phyloP scores from a whole-genome alignment of 2,329 filamentous ascomycete species.

The Venturia pyrina region DNA sequence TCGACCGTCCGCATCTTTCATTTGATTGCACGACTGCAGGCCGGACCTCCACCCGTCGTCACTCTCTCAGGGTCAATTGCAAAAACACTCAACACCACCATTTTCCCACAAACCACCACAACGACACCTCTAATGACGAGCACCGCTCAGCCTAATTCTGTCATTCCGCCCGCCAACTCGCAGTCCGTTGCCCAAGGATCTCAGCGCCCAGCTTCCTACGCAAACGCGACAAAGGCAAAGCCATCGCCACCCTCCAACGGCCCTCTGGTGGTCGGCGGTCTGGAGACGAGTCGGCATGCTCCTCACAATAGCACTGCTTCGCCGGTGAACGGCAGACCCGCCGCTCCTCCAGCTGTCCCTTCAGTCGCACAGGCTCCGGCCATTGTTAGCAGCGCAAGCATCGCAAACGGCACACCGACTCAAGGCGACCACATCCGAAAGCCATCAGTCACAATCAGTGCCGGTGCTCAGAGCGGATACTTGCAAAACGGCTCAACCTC shows the following conservation, averaged over 20 bases:
- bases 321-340: constrained; percentile 75
- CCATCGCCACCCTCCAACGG: constrained; percentile 38
- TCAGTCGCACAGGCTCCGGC: constrained; percentile 45
- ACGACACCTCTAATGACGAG: constrained; percentile 48
- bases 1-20: background rate
- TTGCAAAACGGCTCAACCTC: constrained; percentile 55
- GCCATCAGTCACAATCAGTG: constrained; percentile 83
- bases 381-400: constrained; percentile 53
- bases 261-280: constrained; percentile 44
- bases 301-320: constrained; percentile 47
- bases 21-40: constrained; percentile 1
- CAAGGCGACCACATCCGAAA: constrained; percentile 69
- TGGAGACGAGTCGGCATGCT: constrained; percentile 40
- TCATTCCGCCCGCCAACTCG: constrained; percentile 34
- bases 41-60: constrained; percentile 2
- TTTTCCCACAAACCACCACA: background rate
- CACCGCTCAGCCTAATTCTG: constrained; percentile 42
- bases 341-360: constrained; percentile 60
- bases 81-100: background rate
- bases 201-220: constrained; percentile 47
- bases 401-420: constrained; percentile 53
- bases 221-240: constrained; percentile 49
- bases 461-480: constrained; percentile 66
- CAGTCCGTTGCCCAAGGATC: constrained; percentile 39
- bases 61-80: constrained; percentile 7